Evolutionary conservation across 106 monocot genomes (phyloP).

Genomic region (Dendrobium nobile): DNA sequence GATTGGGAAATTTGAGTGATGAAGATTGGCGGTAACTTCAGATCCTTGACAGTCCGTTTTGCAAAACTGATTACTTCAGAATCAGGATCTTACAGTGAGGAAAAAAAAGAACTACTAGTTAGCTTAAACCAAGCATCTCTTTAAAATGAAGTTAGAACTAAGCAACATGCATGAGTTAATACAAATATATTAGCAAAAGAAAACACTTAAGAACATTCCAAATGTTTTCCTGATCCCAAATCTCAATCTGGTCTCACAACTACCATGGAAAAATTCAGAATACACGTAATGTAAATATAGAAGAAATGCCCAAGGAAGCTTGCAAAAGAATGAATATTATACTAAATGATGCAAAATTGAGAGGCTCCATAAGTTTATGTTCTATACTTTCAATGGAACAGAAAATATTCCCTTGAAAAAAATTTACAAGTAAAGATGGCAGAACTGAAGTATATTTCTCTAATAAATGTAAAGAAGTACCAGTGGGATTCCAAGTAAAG

Average conservation of each 20-base stretch:
- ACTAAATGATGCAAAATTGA: not conserved
- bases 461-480: slow-evolving; percentile 25
- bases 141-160: not conserved
- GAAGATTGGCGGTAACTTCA: slow-evolving; percentile 76
- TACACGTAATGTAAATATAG: not conserved
- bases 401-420: not conserved
- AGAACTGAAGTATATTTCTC: not conserved
- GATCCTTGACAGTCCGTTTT: slow-evolving; percentile 84
- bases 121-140: not conserved
- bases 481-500: slow-evolving; percentile 86
- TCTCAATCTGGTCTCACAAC: not conserved
- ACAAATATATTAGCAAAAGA: not conserved
- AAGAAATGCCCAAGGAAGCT: not conserved
- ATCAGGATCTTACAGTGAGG: slow-evolving; percentile 64
- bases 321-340: not conserved
- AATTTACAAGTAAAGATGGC: not conserved
- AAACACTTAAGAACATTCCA: not conserved
- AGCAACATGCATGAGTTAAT: not conserved
- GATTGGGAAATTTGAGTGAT: slow-evolving; percentile 84
- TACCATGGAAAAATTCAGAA: not conserved
- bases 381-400: not conserved
- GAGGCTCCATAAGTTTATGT: not conserved
- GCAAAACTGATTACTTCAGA: slow-evolving; percentile 75
- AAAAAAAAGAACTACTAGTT: not conserved
- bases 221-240: not conserved